Base-by-base conservation (phyloP, 1,139 yeast genomes). In the Pichia sp. region DNA sequence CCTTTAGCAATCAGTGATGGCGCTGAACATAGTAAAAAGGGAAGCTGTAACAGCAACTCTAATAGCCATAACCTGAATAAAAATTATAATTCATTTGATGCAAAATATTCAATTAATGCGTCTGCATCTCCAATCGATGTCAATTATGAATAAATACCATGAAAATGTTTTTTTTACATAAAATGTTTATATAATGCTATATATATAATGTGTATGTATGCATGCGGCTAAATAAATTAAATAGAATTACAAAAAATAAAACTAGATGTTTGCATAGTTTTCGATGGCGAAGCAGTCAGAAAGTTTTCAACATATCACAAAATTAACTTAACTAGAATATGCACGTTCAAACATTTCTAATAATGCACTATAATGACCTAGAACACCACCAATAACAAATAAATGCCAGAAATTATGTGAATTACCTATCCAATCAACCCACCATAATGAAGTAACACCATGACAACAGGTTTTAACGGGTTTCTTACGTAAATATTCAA, bases 381-480 rank as follows among this genome's bases (percentile, higher is more conserved):
- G 70, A 28, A 90, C 81, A 2, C 99, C 99, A 41, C 87, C 76
- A 41, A 93, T 79, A 44, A 93, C 99, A 65, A 87, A 88, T 19
- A 89, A 68, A 69, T 93, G 99, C 99, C 99, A 93, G 38, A 93
- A 72, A 63, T 89, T 90, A 69, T 93, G 99, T 48, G 96, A 88
- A 39, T 82, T 77, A 55, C 83, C 74, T 31, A 77, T 68, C 66
- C 85, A 86, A 62, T 86, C 95, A 11, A 84, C 84, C 93, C 96
- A 90, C 95, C 85, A 93, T 63, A 83, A 75, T 33, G 87, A 85
- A 62, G 73, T 71, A 68, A 83, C 83, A 38, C 68, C 65, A 44
- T 68, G 67, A 58, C 73, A 71, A 9, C 75, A 73, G 1, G 83
- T 75, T 28, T 61, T 57, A 0, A 64, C 65, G 3, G 88, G 89